Base-by-base conservation (phyloP, 768 basidiomycete genomes). In the Heimioporus sp. region DNA sequence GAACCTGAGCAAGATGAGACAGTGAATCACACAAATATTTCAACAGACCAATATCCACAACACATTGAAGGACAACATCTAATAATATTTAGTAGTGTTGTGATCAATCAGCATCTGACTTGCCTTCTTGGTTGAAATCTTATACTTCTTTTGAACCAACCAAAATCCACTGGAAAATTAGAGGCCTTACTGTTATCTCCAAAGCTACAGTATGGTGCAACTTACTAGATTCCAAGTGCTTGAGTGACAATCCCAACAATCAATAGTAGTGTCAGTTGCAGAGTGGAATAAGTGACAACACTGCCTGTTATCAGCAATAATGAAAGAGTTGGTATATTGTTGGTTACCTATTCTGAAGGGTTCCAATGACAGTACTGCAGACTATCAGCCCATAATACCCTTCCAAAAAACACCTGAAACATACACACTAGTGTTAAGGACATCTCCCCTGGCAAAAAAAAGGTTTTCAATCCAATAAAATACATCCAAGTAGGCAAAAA, bases 61-160 rank as follows among this genome's bases (percentile, higher is more conserved):
- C 4, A 80, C 83, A 63, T 84, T 87, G 72, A 87, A 87, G 6
- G 72, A 72, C 4, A 87, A 73, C 86, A 88, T 87, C 85, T 87
- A 56, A 30, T 4, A 19, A 48, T 42, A 10, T 24, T 32, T 16
- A 36, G 19, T 10, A 50, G 28, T 20, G 8, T 13, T 16, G 2
- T 15, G 9, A 10, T 32, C 7, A 51, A 20, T 11, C 21, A 40
- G 4, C 9, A 4, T 34, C 50, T 4, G 20, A 43, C 36, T 37
- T 19, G 37, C 85, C 36, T 76, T 68, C 67, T 87, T 88, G 2
- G 87, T 89, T 35, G 81, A 72, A 48, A 87, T 79, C 41, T 75
- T 73, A 62, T 74, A 87, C 35, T 69, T 73, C 59, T 84, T 86
- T 61, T 89, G 87, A 15, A 87, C 80, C 9, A 83, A 57, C 85